Base-by-base conservation (phyloP, 495 filamentous ascomycete genomes). In the Penicillium egyptiacum region DNA sequence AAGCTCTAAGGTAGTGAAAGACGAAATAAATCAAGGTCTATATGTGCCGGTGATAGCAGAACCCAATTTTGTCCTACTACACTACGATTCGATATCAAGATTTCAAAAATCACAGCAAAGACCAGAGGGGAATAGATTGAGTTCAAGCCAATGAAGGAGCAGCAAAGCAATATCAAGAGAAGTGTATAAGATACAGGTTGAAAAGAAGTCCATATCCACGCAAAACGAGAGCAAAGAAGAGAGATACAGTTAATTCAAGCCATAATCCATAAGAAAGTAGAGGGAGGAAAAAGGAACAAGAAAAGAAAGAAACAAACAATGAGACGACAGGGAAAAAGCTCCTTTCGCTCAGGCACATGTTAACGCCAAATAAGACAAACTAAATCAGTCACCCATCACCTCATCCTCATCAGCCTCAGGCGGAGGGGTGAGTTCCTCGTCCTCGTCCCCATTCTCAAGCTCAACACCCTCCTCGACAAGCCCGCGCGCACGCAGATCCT, bases 321-420 rank as follows among this genome's bases (percentile, higher is more conserved):
- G 54, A 39, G 37, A 51, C 26, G 33, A 17, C 16, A 19, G 44
- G 4, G 6, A 20, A 48, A 23, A 22, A 22, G n/a, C 40, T 33
- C 10, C 42, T 56, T 56, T 50, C 43, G 25, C 42, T 26, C 44
- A 56, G 26, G 12, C 54, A 50, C 45, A 56, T 23, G 43, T 41
- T 33, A 51, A 37, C 8, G 31, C 45, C 43, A 53, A 8, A 44
- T 17, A 19, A 22, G 9, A 50, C 37, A 23, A 20, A 19, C 23
- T 41, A 14, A 16, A 46, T 68, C 57, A 90, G 72, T 91, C 88
- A 30, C 88, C 87, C 75, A 91, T 82, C 14, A 91, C 74, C 59
- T 86, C 80, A 64, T 85, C 85, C 55, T 88, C 86, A 53, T 84
- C 85, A 26, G 81, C 79, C 51, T 83, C 82, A 61, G 73, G 75